Conservation (phyloP, 2,329 filamentous ascomycete genomes). For the Neofusicoccum kwambonambiense region DNA sequence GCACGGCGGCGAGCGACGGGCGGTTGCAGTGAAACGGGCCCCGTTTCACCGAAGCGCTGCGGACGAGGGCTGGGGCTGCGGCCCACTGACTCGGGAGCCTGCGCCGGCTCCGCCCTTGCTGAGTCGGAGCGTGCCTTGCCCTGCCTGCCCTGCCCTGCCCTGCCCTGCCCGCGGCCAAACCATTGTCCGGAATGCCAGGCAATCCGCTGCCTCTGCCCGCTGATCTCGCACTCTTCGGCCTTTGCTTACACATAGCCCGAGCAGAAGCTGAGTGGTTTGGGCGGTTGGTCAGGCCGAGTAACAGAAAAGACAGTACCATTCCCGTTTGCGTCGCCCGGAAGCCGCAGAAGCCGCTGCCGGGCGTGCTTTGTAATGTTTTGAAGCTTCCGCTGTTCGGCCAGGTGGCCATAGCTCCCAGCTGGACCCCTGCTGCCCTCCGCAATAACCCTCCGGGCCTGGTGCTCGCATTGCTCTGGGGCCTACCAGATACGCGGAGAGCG, state of each 20-base stretch:
- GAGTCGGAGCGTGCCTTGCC: too few species aligned
- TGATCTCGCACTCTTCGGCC: neutral
- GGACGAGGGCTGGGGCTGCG: too few species aligned
- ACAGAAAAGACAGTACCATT: neutral
- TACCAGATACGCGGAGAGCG: neutral
- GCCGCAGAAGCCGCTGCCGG: neutral
- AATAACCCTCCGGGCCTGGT: neutral
- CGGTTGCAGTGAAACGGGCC: neutral
- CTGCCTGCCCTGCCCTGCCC: too few species aligned
- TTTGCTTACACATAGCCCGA: neutral
- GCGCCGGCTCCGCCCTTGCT: too few species aligned
- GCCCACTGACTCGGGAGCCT: too few species aligned
- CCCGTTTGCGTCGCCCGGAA: neutral
- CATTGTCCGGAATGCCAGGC: neutral
- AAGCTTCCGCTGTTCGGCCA: neutral
- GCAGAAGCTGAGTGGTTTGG: too few species aligned
- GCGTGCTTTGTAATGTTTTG: neutral
- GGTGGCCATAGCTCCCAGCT: slow-evolving; percentile 11
- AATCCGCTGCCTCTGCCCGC: neutral
- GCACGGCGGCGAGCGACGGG: neutral
- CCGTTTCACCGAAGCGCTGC: neutral
- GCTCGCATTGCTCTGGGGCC: too few species aligned
- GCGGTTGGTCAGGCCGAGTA: neutral
- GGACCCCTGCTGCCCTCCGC: neutral
- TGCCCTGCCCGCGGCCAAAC: too few species aligned